Conservation (phyloP, 73 alveolate genomes). For the Paramecium sonneborni region DNA sequence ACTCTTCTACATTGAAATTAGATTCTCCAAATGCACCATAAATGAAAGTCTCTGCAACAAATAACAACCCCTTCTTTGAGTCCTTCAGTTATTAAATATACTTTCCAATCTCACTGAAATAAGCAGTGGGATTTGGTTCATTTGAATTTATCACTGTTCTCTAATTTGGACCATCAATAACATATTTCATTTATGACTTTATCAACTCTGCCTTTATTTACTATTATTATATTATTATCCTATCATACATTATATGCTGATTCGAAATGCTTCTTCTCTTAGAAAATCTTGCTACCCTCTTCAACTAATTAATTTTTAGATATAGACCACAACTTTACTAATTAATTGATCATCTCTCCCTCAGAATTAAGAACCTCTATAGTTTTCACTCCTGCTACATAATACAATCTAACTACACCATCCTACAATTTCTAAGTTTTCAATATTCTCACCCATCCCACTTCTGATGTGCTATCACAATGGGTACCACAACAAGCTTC, state of each 20-base stretch:
- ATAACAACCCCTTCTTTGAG: slow-evolving; percentile 72
- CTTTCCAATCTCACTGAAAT: slow-evolving; percentile 58
- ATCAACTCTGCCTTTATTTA: slow-evolving; percentile 33
- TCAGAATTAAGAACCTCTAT: slow-evolving; percentile 77
- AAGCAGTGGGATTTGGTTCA: slow-evolving; percentile 48
- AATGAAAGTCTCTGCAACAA: slow-evolving; percentile 74
- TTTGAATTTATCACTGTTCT: neutral
- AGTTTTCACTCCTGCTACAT: slow-evolving; percentile 96
- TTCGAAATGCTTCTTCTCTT: slow-evolving; percentile 43
- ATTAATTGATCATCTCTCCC: slow-evolving; percentile 39
- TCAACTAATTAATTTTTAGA: neutral
- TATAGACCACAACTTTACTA: neutral
- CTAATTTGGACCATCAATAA: slow-evolving; percentile 23
- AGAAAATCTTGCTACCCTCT: slow-evolving; percentile 17
- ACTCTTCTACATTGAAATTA: slow-evolving; percentile 8
- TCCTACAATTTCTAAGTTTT: slow-evolving; percentile 96
- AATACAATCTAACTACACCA: slow-evolving; percentile 98
- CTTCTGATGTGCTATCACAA: slow-evolving; percentile 98
- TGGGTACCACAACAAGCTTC: slow-evolving; percentile 99
- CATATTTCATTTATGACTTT: slow-evolving; percentile 33
- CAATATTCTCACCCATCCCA: slow-evolving; percentile 94
- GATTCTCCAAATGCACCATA: slow-evolving; percentile 79
- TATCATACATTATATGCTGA: neutral
- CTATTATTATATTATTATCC: neutral
- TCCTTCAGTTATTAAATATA: slow-evolving; percentile 70